Evolutionary conservation across 176 grass and related monocot species (phyloP), one percentile per base, ranked within the genome.

Genomic region (Musa schizocarpa): DNA sequence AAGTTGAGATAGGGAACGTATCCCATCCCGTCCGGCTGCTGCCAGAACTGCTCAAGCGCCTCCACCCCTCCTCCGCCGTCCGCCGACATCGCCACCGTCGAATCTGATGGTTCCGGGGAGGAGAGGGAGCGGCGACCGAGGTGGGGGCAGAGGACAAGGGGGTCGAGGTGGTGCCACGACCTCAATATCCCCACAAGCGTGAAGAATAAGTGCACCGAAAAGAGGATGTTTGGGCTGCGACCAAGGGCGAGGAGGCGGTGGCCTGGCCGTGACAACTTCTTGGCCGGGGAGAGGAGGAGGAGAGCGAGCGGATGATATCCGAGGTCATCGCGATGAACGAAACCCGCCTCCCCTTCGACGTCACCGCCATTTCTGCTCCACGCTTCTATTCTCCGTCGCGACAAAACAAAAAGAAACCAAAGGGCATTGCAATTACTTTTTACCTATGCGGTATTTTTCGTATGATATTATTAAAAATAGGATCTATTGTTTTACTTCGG

Each of bases 11-110:
- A 85, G n/a, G 78, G 78, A 56, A 66, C 64, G 74, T 81, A 81
- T 1, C 72, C 83, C 78, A 85, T 81, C 13, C 66, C 83, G 19
- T 85, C 71, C 13, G 83, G 83, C 58, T 85, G 83, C 54, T 20
- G 65, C 83, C 83, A 85, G 49, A 85, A 85, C 66, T 77, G 73
- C 25, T 9, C 24, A 2, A 27, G 14, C 16, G 26, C 52, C 14
- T 43, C 29, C 57, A 8, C 13, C 57, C 20, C 57, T 14, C 57
- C 20, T 14, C 48, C 24, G 9, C 11, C 25, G 11, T 19, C 16
- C 8, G 5, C 67, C 19, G 75, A 34, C 25, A 51, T 50, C 1
- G 20, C 69, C n/a, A 34, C 49, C 13, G 49, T 3, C 54, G 59
- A 24, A 19, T 53, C 64, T 21, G 76, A 79, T 9, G n/a, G 2